Base-by-base conservation (phyloP, 2,329 filamentous ascomycete genomes). In the Cercospora sojina region DNA sequence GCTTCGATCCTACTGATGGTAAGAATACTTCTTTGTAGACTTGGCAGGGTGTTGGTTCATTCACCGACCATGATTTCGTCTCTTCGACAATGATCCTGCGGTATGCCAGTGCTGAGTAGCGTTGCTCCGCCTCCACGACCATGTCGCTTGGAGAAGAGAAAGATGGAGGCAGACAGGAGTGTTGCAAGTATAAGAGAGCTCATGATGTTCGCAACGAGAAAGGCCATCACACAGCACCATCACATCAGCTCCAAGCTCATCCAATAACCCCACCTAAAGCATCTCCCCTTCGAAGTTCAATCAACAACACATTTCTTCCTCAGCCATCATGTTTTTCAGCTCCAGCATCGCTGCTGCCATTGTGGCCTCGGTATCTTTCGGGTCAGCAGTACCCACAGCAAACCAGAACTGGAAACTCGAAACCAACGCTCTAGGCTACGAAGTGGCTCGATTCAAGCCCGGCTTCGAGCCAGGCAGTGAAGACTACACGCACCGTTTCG, bases 391-490 rank as follows among this genome's bases (percentile, higher is more conserved):
- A 13, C 61, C 61, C 13, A 63, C 29, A 27, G 29, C 32, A 16
- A 20, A 7, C 5, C 61, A 56, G 8, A 63, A 63, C 61, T 63
- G 53, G 35, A 31, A 63, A 20, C 20, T 63, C n/a, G 49, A 41
- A 9, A 63, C 51, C 27, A 63, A 63, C 49, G 38, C 32, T 1
- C 61, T 63, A 7, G 51, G 51, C n/a, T 63, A 63, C 51, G 55
- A 51, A n/a, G 20, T 51, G 3, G 32, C 29, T 4, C 61, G 38
- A 13, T 63, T 63, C 61, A 63, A 63, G 20, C 29, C 61, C 2
- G 61, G 61, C 20, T 43, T 57, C 49, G 61, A 57, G 35, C 61
- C 61, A 27, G 61, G 61, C 29, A 63, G 47, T 12, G 51, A 38
- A 25, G 61, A 63, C 49, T 63, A 63, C 49, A 4, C 25, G 32